These are phyloP conservation scores for Alternaria arborescens DNA, from an alignment of 2,329 filamentous ascomycete genomes.

Conservation along the genomic window DNA sequence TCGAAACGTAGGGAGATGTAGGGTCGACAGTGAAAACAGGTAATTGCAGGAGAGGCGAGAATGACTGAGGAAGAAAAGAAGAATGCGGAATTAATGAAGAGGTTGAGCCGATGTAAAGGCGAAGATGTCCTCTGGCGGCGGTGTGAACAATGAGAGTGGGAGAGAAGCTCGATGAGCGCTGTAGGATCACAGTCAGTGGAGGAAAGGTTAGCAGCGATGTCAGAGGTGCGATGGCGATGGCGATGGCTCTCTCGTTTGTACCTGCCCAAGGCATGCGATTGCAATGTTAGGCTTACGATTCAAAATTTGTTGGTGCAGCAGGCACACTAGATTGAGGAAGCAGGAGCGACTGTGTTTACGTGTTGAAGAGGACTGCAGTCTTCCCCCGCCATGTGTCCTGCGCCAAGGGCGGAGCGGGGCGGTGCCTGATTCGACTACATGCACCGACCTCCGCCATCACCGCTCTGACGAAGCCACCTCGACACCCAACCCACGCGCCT, in stretches of 20 bases:
- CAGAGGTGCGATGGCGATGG: constrained; percentile 28
- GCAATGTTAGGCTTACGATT: not conserved
- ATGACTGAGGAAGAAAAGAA: constrained; percentile 20
- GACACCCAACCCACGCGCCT: constrained; percentile 34
- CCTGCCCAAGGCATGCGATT: constrained; percentile 18
- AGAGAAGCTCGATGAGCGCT: constrained; percentile 29
- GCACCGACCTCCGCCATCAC: constrained; percentile 41
- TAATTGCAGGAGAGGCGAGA: constrained; percentile 11
- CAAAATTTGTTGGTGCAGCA: constrained; percentile 12
- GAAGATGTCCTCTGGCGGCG: constrained; percentile 20
- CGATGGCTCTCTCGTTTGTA: constrained; percentile 37
- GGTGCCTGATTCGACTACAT: constrained; percentile 36
- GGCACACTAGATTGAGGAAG: constrained; percentile 8
- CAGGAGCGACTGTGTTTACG: constrained; percentile 19
- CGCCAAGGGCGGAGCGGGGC: constrained; percentile 40
- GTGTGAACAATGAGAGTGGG: constrained; percentile 34
- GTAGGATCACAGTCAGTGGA: constrained; percentile 29
- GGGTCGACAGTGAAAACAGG: constrained; percentile 16
- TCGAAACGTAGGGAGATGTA: constrained; percentile 9
- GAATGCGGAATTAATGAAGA: constrained; percentile 38
- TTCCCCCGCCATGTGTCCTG: constrained; percentile 30
- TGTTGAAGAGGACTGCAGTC: not conserved
- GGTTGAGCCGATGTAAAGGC: constrained; percentile 16
- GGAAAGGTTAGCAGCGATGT: constrained; percentile 24
- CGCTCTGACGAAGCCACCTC: constrained; percentile 41